phyloP scores from a whole-genome alignment of 352 stramenopile species.

The Globisporangium solare region DNA sequence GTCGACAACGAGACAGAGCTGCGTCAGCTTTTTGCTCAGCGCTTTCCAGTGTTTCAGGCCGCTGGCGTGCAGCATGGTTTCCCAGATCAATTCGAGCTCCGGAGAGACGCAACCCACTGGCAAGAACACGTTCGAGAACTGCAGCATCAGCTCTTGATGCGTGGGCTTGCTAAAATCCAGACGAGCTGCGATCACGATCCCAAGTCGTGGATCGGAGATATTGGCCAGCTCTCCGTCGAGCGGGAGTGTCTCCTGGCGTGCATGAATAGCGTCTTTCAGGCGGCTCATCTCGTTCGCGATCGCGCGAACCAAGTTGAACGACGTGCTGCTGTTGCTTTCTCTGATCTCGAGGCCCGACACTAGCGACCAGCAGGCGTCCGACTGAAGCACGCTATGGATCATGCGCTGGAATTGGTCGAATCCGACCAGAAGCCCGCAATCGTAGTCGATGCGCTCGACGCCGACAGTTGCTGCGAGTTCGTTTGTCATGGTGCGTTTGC shows the following conservation, averaged over 20 bases:
- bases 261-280: constrained; percentile 38
- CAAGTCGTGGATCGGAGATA: constrained; percentile 31
- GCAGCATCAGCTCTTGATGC: constrained; percentile 41
- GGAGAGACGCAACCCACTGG: constrained; percentile 31
- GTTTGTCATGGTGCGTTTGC: constrained; percentile 39
- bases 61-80: constrained; percentile 28
- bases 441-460: constrained; percentile 33
- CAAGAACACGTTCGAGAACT: constrained; percentile 38
- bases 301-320: constrained; percentile 21
- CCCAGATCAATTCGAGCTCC: constrained; percentile 26
- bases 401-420: constrained; percentile 35
- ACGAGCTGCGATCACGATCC: constrained; percentile 30
- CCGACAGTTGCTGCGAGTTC: constrained; percentile 46
- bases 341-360: constrained; percentile 33
- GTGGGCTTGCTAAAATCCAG: constrained; percentile 22
- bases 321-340: background rate
- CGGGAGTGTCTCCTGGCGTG: constrained; percentile 23
- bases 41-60: constrained; percentile 38
- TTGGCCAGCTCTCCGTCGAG: constrained; percentile 31
- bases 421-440: constrained; percentile 29
- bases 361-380: constrained; percentile 33
- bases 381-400: constrained; percentile 34
- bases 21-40: constrained; percentile 34
- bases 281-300: constrained; percentile 45
- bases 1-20: constrained; percentile 26